Percentiles rank a stretch among this genome's conserved stretches.
Evolutionary conservation across 1,139 yeast species (phyloP).

Genomic region (Candida buenavistaensis): DNA sequence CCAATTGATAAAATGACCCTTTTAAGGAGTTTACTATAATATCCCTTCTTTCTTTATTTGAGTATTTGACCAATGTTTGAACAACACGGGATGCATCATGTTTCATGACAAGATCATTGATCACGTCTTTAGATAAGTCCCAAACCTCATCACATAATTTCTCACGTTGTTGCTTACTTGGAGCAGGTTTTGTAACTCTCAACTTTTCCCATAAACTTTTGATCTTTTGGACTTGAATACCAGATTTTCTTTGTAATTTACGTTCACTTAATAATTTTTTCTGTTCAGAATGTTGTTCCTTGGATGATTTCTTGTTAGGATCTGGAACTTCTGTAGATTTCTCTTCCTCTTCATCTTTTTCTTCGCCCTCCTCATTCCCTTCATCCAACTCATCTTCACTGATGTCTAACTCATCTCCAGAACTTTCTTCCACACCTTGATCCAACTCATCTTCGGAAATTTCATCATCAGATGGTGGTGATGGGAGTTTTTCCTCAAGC

Average conservation of each 20-base stretch:
- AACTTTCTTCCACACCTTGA: slow-evolving; percentile 12
- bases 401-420: slow-evolving; percentile 17
- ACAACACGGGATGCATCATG: slow-evolving; percentile 97
- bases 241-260: slow-evolving; percentile 83
- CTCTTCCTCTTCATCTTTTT: slow-evolving; percentile 12
- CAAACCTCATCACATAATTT: slow-evolving; percentile 83
- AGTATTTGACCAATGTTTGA: slow-evolving; percentile 87
- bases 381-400: slow-evolving; percentile 18
- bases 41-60: slow-evolving; percentile 77
- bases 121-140: slow-evolving; percentile 74
- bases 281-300: slow-evolving; percentile 82
- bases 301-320: slow-evolving; percentile 53
- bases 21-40: slow-evolving; percentile 67
- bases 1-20: slow-evolving; percentile 77
- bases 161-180: slow-evolving; percentile 76
- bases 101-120: slow-evolving; percentile 84
- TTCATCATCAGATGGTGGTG: slow-evolving; percentile 18
- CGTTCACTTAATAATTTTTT: slow-evolving; percentile 77
- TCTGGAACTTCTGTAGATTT: slow-evolving; percentile 17
- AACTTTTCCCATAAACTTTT: slow-evolving; percentile 89
- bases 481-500: slow-evolving; percentile 16
- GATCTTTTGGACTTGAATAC: slow-evolving; percentile 80
- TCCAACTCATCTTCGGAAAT: slow-evolving; percentile 11
- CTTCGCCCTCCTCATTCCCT: slow-evolving; percentile 18
- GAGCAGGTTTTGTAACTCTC: slow-evolving; percentile 81